phyloP scores from a whole-genome alignment of 1,284 basidiomycete species.

The Spongiforma sp. region DNA sequence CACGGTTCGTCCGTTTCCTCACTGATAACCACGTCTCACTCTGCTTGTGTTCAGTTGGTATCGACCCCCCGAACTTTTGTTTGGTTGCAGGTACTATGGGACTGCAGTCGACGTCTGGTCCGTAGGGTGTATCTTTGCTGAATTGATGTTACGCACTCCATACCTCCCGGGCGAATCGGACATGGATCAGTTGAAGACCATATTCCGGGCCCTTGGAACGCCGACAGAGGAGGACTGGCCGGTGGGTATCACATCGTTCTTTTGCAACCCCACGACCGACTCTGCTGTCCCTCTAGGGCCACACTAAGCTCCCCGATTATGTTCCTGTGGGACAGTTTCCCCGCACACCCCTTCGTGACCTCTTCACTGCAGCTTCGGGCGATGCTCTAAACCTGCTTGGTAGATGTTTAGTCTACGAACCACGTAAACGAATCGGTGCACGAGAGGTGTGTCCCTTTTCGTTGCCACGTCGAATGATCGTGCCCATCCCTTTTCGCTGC shows the following conservation, averaged over 20 bases:
- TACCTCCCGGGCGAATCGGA: slow-evolving; percentile 95
- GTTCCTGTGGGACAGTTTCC: slow-evolving; percentile 84
- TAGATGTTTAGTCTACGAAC: slow-evolving; percentile 87
- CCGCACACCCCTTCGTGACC: slow-evolving; percentile 79
- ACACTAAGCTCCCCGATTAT: slow-evolving; percentile 90
- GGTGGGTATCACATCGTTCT: slow-evolving; percentile 45
- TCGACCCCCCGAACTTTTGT: slow-evolving; percentile 92
- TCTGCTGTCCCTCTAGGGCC: too few species aligned
- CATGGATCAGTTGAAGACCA: slow-evolving; percentile 95
- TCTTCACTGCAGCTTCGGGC: slow-evolving; percentile 90
- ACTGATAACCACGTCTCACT: not conserved
- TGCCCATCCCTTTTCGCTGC: not conserved
- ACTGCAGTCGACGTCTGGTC: slow-evolving; percentile 94
- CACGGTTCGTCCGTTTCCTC: slow-evolving; percentile 59
- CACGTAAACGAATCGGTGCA: slow-evolving; percentile 83
- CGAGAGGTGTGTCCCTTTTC: slow-evolving; percentile 57
- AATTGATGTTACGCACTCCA: slow-evolving; percentile 93
- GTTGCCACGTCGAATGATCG: not conserved
- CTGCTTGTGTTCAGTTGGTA: slow-evolving; percentile 82
- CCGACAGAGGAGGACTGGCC: slow-evolving; percentile 99
- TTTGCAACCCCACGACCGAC: not conserved
- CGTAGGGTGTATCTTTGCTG: slow-evolving; percentile 95
- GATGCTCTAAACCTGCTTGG: slow-evolving; percentile 88
- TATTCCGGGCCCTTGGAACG: slow-evolving; percentile 93
- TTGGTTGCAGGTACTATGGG: slow-evolving; percentile 88